Percentiles rank a stretch among this genome's conserved stretches.
These are phyloP conservation scores for Guyanaporus albipodus DNA, from an alignment of 768 basidiomycete genomes.

Conservation along the genomic window DNA sequence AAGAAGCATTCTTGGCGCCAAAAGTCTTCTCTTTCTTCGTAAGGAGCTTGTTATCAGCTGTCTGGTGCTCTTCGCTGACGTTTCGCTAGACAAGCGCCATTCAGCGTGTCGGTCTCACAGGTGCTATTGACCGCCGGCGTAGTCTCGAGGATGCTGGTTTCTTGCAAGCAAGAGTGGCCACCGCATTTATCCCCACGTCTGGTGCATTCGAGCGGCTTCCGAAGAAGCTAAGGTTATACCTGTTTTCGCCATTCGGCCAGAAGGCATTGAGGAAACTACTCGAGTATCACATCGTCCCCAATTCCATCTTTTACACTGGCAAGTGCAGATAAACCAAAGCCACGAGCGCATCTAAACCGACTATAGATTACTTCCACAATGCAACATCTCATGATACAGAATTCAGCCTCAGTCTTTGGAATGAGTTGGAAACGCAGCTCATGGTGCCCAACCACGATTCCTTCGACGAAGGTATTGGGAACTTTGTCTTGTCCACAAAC, in stretches of 20 bases:
- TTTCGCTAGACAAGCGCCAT: slow-evolving; percentile 11
- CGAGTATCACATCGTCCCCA: slow-evolving; percentile 13
- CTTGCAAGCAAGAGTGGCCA: slow-evolving; percentile 3
- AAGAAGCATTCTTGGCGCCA: slow-evolving; percentile 8
- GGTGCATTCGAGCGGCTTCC: slow-evolving; percentile 10
- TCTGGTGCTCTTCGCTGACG: not conserved
- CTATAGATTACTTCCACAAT: slow-evolving; percentile 12
- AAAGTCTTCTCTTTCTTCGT: slow-evolving; percentile 14
- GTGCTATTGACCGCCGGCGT: slow-evolving; percentile 5
- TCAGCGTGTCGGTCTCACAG: slow-evolving; percentile 9
- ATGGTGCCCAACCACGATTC: not conserved
- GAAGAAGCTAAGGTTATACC: slow-evolving; percentile 3
- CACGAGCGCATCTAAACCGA: not conserved
- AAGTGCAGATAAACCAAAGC: not conserved
- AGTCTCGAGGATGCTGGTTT: not conserved
- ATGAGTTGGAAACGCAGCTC: not conserved
- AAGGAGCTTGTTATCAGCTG: not conserved
- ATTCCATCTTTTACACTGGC: slow-evolving; percentile 5
- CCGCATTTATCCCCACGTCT: slow-evolving; percentile 6
- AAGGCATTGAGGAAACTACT: slow-evolving; percentile 12
- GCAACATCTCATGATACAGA: not conserved
- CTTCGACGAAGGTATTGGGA: not conserved
- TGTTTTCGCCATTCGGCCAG: slow-evolving; percentile 13
- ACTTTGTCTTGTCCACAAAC: not conserved
- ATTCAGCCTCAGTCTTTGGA: not conserved